These are phyloP conservation scores for Agrostemma githago DNA, from an alignment of 148 eudicot species.

Conservation along the genomic window DNA sequence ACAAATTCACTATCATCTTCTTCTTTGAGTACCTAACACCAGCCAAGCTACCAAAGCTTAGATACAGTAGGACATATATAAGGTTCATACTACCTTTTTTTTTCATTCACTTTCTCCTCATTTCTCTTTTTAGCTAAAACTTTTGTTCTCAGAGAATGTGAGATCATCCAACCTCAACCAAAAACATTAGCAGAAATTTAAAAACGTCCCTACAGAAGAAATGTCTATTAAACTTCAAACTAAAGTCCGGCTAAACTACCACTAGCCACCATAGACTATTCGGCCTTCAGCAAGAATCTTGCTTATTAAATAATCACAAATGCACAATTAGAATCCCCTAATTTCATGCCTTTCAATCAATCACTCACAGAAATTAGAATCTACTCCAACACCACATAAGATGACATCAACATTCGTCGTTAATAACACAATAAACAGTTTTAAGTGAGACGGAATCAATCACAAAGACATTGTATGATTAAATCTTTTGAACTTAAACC, in stretches of 20 bases:
- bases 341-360: not conserved
- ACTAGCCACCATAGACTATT: not conserved
- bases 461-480: no score
- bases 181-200: not conserved
- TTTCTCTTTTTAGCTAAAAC: not conserved
- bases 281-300: not conserved
- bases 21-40: not conserved
- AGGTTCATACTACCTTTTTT: not conserved
- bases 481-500: no score
- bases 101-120: not conserved
- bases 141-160: not conserved
- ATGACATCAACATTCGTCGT: not conserved
- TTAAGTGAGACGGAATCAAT: no score
- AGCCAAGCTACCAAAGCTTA: not conserved
- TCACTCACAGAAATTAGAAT: not conserved
- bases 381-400: not conserved
- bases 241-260: not conserved
- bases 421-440: not conserved
- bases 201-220: not conserved
- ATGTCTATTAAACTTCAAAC: not conserved
- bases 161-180: not conserved
- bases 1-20: not conserved
- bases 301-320: constrained; percentile 2
- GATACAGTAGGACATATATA: not conserved
- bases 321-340: no score